Base-by-base conservation (phyloP, 2,329 filamentous ascomycete species). In the Pseudohalonectria lignicola region DNA sequence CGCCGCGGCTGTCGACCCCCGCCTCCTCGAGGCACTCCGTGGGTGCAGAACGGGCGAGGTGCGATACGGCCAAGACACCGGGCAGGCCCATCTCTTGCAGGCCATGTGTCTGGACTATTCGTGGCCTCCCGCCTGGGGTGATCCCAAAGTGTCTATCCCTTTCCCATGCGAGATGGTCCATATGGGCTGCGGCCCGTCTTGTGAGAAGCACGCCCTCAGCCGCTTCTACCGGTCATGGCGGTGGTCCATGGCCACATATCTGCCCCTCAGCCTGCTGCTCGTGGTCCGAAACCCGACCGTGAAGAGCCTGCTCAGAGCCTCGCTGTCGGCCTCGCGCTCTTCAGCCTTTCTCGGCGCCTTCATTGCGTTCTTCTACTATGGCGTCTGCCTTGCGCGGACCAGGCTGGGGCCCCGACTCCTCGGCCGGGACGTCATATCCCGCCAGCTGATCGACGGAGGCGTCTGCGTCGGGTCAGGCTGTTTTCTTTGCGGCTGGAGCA, bases 121-220 rank as follows among this genome's bases (percentile, higher is more conserved):
- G 21, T 75, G 77, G 64, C 85, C 86, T 1, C 51, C 66, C n/a
- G 61, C 63, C 40, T 87, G 79, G 73, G 86, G 82, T 16, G 79
- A 93, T 55, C 85, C 86, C 1, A 66, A 69, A 15, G 65, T 67
- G 40, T 73, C 78, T 1, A 60, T 80, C 9, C 86, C 86, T 0
- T 81, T 90, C 41, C 85, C 85, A 1, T 94, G 86, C 59, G 79
- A 86, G 54, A 66, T 93, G 45, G 84, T 92, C 3, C 86, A 94
- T 60, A 86, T 86, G 76, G 82, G 82, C 39, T 70, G 68, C 44
- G 82, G 84, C 3, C 67, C 75, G 2, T 85, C 67, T 40, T 87
- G 86, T 57, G 86, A 93, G 54, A 68, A 69, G 45, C 83, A 93
- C 54, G 82, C 81, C 3, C 42, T 80, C 17, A 71, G 68, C 42